Evolutionary conservation across 1,284 basidiomycete genomes (phyloP).

Genomic region (Entoloma clypeatum): DNA sequence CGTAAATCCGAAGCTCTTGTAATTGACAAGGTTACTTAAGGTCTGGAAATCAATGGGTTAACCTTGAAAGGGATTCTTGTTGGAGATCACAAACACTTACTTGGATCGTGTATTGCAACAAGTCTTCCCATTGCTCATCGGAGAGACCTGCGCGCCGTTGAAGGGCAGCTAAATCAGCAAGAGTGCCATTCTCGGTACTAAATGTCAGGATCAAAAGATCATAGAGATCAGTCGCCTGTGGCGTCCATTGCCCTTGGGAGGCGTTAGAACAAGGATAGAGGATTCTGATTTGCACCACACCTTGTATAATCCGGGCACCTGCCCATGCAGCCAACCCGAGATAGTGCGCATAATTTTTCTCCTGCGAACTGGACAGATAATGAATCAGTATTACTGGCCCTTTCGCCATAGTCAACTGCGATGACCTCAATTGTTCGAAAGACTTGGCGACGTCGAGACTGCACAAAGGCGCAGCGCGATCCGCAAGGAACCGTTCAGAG

Average conservation of each 20-base stretch:
- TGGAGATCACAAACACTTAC: conserved; percentile 32
- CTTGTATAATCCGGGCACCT: conserved; percentile 77
- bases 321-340: conserved; percentile 72
- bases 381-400: conserved; percentile 1
- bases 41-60: conserved; percentile 40
- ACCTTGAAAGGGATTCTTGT: conserved; percentile 1
- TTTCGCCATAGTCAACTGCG: conserved; percentile 1
- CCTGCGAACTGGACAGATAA: conserved; percentile 46
- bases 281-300: conserved; percentile 17
- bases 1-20: conserved; percentile 76
- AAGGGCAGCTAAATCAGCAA: conserved; percentile 54
- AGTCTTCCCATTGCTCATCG: conserved; percentile 59
- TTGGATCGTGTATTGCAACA: conserved; percentile 72
- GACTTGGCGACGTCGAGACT: conserved; percentile 61
- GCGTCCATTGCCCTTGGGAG: conserved; percentile 60
- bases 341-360: conserved; percentile 76
- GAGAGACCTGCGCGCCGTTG: conserved; percentile 50
- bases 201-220: conserved; percentile 69
- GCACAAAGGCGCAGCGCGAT: conserved; percentile 65
- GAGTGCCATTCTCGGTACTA: conserved; percentile 49
- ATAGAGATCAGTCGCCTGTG: conserved; percentile 57
- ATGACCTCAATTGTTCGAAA: conserved; percentile 63
- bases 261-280: conserved; percentile 1
- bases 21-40: conserved; percentile 75
- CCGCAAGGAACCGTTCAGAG: conserved; percentile 64